Base-by-base conservation (phyloP, 225 moss, liverwort and hornwort genomes). In the Antitrichia curtipendula region DNA sequence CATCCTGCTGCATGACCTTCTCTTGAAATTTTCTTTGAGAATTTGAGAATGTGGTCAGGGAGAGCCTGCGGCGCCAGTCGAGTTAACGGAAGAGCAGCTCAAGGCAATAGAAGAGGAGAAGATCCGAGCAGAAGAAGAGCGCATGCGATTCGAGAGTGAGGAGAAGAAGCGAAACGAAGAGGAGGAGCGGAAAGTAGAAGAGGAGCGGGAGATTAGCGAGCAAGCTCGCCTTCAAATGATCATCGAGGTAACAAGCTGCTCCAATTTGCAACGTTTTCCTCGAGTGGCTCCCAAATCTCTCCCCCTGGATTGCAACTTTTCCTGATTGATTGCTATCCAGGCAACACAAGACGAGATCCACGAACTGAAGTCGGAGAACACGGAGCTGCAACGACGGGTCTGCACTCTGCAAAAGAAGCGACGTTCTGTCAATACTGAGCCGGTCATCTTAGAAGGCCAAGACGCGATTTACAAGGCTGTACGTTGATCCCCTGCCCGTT, bases 381-480 rank as follows among this genome's bases (percentile, higher is more conserved):
- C 49, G 75, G 95, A 97, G 84, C 89, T 98, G 50, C 94, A 98
- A 84, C 88, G 90, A 88, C 94, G 96, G 27, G 28, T 98, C 56
- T 89, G 95, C 87, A 43, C 71, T 43, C 40, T 94, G 65, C 95
- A 92, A 40, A 94, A 91, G 91, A 96, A 95, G 81, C 88, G 92
- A 60, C 92, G 91, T 31, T 87, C 92, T 40, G 85, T 88, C 61
- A 92, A 92, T 77, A 81, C 92, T 54, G 95, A 94, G 91, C 94
- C 93, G 41, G 95, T 96, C 87, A 89, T 94, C 84, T 80, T 95
- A 41, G 98, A 95, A 92, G 98, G 96, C 86, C 96, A 98, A 91
- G 95, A 96, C 7, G 93, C 91, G 71, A 59, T 88, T 75, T 95
- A 97, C 91, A 88, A 91, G 82, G 94, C 94, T 92, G 96, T 96